Base-by-base conservation (phyloP, 2,329 filamentous ascomycete species). In the Claviceps sorghi region DNA sequence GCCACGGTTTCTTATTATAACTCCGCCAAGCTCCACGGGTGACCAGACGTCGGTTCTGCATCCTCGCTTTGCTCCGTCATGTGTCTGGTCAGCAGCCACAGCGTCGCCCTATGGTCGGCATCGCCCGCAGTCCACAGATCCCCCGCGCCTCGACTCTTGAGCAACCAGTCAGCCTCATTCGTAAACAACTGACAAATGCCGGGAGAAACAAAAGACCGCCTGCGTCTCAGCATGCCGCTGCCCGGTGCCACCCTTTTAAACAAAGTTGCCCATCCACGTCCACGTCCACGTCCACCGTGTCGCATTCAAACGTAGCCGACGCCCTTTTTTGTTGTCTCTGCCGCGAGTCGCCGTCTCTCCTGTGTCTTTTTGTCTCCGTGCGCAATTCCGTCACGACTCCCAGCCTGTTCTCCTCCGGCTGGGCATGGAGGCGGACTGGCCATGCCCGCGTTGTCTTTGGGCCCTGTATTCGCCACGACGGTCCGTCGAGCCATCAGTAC, bases 391-490 rank as follows among this genome's bases (percentile, higher is more conserved):
- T 15, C 41, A 36, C 3, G 34, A 36, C 34, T 17, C 34, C 9
- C 9, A 26, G 19, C 48, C 48, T 44, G 48, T 29, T 43, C 49
- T 49, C n/a, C 36, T 30, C 47, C 21, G 13, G 22, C 38, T 38
- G 43, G 22, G n/a, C 49, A 50, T 52, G 49, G 26, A 42, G 36
- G 47, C 15, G 19, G 30, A 30, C 30, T 30, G 34, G 48, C 9
- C 42, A 54, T 54, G 53, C 53, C 53, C 19, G 53, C 53, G 34
- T 32, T 52, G 48, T 52, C 42, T 30, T 30, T 29, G 42, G 15
- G 19, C 42, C 19, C 47, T 10, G 17, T 30, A 17, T 48, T 50
- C 30, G 49, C n/a, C 40, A 29, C 48, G 15, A 26, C 44, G 9
- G 40, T 22, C 32, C 22, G 19, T 34, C 34, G 48, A 40, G 30